Evolutionary conservation across 2,329 filamentous ascomycete species (phyloP), one percentile per base, ranked within the genome.

Genomic region (Blastomyces emzantsi): DNA sequence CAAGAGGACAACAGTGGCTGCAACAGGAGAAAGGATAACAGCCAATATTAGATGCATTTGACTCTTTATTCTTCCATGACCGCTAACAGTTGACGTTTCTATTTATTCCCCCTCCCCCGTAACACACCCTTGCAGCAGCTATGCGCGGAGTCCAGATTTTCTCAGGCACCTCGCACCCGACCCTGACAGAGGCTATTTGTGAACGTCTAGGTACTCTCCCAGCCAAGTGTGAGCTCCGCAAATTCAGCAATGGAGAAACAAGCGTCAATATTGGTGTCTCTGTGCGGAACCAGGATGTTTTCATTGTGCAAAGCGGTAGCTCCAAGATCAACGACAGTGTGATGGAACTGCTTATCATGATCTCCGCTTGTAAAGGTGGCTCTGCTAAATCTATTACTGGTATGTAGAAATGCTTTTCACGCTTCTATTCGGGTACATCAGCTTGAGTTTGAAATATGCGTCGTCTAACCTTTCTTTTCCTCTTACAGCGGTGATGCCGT

Each of bases 311-410:
- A 81, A 97, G 93, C 67, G 94, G 94, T 68, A 97, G 94, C 79
- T 84, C 87, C 74, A 91, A 89, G 79, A 96, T 97, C 83, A 99
- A 99, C 77, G 94, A 99, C 79, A 95, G 91, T 73, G 92, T 99
- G 74, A 97, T 99, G 92, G 94, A 99, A 82, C 84, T 99, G 74
- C 85, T 99, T 74, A 97, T 99, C 78, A 96, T 99, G 90, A 97
- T 97, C 72, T 94, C 90, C 68, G 94, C 94, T 70, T 99, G 94
- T 84, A 97, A 97, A 78, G 92, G 94, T 73, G 94, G 93, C 69
- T 97, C 94, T 62, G 90, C 94, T 67, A 96, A 92, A 81, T 96
- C 94, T 72, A 90, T 97, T 74, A 97, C 93, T 70, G 93, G 93
- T 96, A 82, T 70, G 84, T 77, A 66, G 57, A 51, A 56, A 59